Evolutionary conservation across 768 basidiomycete species (phyloP).

Genomic region (Astraeus odoratus): DNA sequence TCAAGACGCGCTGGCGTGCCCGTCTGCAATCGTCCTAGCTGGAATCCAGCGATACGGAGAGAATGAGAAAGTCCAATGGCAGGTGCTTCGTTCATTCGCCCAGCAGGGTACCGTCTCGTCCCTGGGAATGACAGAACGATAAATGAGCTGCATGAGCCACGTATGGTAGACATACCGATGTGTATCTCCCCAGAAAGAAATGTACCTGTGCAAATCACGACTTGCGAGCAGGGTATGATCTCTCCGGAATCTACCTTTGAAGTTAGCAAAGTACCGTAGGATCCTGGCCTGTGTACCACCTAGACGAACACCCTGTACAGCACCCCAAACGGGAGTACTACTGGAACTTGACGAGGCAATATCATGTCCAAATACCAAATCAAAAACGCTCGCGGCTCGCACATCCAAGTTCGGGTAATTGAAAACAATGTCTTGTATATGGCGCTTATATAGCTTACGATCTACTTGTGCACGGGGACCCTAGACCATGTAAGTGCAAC

Average conservation of each 20-base stretch:
- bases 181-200: constrained; percentile 91
- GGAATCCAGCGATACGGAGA: constrained; percentile 67
- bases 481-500: constrained; percentile 30
- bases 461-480: constrained; percentile 89
- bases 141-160: not conserved
- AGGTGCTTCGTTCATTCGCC: constrained; percentile 65
- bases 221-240: constrained; percentile 66
- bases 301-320: constrained; percentile 58
- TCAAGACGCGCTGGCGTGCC: constrained; percentile 82
- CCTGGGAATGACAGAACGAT: constrained; percentile 35
- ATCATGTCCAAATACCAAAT: constrained; percentile 60
- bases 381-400: constrained; percentile 68
- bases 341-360: constrained; percentile 19
- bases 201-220: constrained; percentile 87
- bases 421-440: constrained; percentile 69
- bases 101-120: constrained; percentile 70
- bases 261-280: not conserved
- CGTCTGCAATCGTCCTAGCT: constrained; percentile 77
- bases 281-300: constrained; percentile 33
- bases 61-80: constrained; percentile 72
- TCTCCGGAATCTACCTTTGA: constrained; percentile 58
- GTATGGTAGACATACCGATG: constrained; percentile 46
- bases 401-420: constrained; percentile 66
- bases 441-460: constrained; percentile 70
- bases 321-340: constrained; percentile 38